phyloP scores from a whole-genome alignment of 1,284 basidiomycete species.

The Microbotryum violaceum region DNA sequence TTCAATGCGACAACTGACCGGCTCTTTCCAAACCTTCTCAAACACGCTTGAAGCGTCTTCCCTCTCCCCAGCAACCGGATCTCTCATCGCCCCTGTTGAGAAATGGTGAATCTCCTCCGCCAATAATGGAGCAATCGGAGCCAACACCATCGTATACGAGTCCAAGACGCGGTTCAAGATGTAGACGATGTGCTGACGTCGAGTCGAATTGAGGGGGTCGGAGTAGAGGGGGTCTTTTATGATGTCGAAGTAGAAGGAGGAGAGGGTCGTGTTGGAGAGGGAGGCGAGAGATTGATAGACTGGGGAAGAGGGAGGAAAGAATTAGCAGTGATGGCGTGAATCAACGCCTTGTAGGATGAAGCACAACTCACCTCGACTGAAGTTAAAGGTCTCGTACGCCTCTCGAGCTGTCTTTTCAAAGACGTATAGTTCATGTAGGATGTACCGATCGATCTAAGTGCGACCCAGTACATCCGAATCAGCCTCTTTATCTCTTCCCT shows the following conservation, averaged over 20 bases:
- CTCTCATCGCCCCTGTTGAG: constrained; percentile 20
- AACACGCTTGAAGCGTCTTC: constrained; percentile 51
- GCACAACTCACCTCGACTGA: constrained; percentile 63
- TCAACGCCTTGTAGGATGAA: not conserved
- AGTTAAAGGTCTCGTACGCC: constrained; percentile 69
- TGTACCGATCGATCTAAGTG: constrained; percentile 65
- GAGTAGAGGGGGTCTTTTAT: constrained; percentile 88
- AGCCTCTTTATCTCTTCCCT: no score
- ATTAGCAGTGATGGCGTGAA: no score
- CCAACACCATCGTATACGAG: constrained; percentile 64
- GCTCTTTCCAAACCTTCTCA: constrained; percentile 54
- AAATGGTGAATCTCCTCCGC: constrained; percentile 78
- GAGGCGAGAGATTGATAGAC: constrained; percentile 44
- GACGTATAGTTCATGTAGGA: constrained; percentile 72
- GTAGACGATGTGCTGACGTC: constrained; percentile 59
- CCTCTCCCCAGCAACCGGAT: constrained; percentile 23
- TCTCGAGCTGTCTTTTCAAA: constrained; percentile 61
- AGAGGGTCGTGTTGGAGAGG: constrained; percentile 49
- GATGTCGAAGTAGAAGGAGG: constrained; percentile 73
- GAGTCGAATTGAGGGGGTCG: constrained; percentile 49
- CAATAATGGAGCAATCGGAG: constrained; percentile 83
- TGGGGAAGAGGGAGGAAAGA: constrained; percentile 16
- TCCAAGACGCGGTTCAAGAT: constrained; percentile 67
- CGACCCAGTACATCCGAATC: not conserved
- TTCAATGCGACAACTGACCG: constrained; percentile 39